Conservation (phyloP, 1,284 basidiomycete species). For the Microbotryum intermedium region DNA sequence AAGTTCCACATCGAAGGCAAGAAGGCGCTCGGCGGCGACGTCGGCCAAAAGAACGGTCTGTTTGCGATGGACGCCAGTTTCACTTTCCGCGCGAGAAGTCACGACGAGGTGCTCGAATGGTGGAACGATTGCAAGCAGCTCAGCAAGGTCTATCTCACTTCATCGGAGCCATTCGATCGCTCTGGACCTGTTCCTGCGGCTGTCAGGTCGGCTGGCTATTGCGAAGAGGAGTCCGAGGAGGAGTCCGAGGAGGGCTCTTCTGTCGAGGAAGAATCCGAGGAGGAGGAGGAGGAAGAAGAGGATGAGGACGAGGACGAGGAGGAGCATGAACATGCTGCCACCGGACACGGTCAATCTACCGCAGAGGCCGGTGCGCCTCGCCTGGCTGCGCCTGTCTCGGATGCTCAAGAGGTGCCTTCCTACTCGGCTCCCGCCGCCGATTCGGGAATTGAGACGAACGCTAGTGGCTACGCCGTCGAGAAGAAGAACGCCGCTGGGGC, state of each 20-base stretch:
- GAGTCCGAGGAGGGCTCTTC: constrained; percentile 62
- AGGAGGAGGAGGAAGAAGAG: constrained; percentile 44
- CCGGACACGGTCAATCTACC: neutral
- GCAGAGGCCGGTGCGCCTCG: neutral
- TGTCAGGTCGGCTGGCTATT: constrained; percentile 77
- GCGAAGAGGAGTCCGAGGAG: constrained; percentile 56
- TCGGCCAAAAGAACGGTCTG: constrained; percentile 37
- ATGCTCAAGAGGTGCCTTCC: constrained; percentile 36
- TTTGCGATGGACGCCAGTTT: constrained; percentile 56
- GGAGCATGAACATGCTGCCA: constrained; percentile 35
- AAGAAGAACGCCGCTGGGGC: constrained; percentile 28
- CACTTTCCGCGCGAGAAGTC: constrained; percentile 80
- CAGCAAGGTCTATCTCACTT: constrained; percentile 87
- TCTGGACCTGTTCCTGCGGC: constrained; percentile 88
- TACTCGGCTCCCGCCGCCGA: constrained; percentile 37
- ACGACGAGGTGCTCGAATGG: constrained; percentile 99
- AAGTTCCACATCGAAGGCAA: constrained; percentile 97
- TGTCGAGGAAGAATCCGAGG: constrained; percentile 64
- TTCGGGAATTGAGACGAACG: constrained; percentile 49
- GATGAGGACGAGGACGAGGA: constrained; percentile 44
- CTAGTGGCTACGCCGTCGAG: constrained; percentile 53
- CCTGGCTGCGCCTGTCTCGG: constrained; percentile 9
- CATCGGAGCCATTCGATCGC: constrained; percentile 86
- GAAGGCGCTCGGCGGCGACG: constrained; percentile 47
- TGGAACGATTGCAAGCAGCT: constrained; percentile 99